Evolutionary conservation across 2,329 filamentous ascomycete species (phyloP), one percentile per base, ranked within the genome.

Genomic region (Ophiosphaerella narmari): DNA sequence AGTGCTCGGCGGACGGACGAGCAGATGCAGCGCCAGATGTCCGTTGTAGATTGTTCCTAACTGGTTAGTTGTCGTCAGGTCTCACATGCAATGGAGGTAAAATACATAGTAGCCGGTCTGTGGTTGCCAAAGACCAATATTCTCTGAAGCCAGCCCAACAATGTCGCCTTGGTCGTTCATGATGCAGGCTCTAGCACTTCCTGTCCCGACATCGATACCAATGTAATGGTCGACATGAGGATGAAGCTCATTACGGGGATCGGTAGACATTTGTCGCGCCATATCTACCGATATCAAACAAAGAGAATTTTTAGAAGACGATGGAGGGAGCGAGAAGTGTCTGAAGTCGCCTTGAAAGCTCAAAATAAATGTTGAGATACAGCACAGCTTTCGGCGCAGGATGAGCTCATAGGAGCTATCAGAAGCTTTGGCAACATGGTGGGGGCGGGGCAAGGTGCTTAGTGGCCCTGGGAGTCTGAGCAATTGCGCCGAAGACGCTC

Each of bases 1-100:
- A 97, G 83, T 38, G 92, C 91, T 44, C 86, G 83, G 66, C 91
- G 88, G 33, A 97, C 91, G 36, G 91, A 94, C 53, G 85, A 82
- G 78, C 92, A 96, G 71, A 99, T 96, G 75, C 91, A 93, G 57
- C 86, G 83, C 94, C 94, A 99, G 68, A 99, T 99, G 74, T 99
- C 90, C 43, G 86, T 90, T 0, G 94, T 97, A 13, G 93, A 97
- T 93, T 99, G 94, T 79, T 99, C 94, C 91, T 88, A 32, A 29
- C 11, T 33, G 21, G 14, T 31, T 66, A 40, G 65, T 59, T 44
- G 38, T 34, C 32, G 29, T 12, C 21, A 38, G 35, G 26, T 18
- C 29, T 12, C 31, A 7, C 11, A 31, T 11, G 14, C 33, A 12
- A 12, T 14, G 35, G 14, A 16, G 38, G 29, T n/a, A 5, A 50